phyloP scores from a whole-genome alignment of 2,329 filamentous ascomycete species.

The Fusarium sp. region DNA sequence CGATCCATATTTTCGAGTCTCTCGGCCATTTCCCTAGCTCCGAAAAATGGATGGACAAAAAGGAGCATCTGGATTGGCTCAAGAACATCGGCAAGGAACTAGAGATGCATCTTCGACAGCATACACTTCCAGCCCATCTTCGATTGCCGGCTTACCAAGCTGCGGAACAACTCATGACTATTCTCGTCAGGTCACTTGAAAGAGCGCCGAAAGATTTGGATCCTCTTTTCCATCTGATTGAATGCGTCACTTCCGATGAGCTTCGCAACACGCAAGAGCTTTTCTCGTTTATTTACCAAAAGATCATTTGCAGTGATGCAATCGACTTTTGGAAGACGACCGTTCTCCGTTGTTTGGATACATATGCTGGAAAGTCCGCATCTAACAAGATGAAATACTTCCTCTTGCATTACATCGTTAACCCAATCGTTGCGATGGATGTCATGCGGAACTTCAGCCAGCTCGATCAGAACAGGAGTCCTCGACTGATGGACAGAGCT shows the following conservation, averaged over 20 bases:
- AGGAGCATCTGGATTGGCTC: slow-evolving; percentile 70
- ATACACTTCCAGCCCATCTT: slow-evolving; percentile 77
- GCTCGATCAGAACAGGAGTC: slow-evolving; percentile 66
- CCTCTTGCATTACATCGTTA: slow-evolving; percentile 89
- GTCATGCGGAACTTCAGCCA: slow-evolving; percentile 84
- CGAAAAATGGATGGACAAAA: slow-evolving; percentile 78
- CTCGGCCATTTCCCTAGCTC: slow-evolving; percentile 76
- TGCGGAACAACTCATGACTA: slow-evolving; percentile 85
- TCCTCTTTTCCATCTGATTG: slow-evolving; percentile 85
- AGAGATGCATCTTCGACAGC: slow-evolving; percentile 77
- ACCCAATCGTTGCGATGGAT: slow-evolving; percentile 97
- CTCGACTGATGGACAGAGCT: slow-evolving; percentile 83
- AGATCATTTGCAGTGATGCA: slow-evolving; percentile 86
- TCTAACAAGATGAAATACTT: slow-evolving; percentile 95
- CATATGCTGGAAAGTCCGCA: slow-evolving; percentile 82
- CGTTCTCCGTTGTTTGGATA: slow-evolving; percentile 86
- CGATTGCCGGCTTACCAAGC: slow-evolving; percentile 90
- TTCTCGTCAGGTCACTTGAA: slow-evolving; percentile 84
- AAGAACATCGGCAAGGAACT: slow-evolving; percentile 80
- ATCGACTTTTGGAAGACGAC: slow-evolving; percentile 87
- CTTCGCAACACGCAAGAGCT: slow-evolving; percentile 82
- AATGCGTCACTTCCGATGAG: slow-evolving; percentile 85
- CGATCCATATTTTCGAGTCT: slow-evolving; percentile 86
- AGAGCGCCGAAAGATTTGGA: slow-evolving; percentile 82
- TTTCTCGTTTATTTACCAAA: slow-evolving; percentile 84